Evolutionary conservation across 805 yeast species (phyloP).

Genomic region (Starmerella tilneyi): DNA sequence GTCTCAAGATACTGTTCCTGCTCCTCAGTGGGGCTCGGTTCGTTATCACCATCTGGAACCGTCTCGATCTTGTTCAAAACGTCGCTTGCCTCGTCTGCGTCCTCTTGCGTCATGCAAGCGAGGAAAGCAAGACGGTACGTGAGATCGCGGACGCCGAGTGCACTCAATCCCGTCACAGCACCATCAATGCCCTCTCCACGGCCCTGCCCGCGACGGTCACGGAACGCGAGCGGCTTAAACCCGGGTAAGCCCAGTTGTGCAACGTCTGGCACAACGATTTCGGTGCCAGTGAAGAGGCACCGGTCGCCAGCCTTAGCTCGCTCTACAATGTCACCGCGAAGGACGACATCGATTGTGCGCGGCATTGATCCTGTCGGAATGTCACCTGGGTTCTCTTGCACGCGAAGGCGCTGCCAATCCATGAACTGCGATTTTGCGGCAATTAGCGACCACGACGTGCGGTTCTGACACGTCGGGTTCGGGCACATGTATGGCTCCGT

Average conservation of each 20-base stretch:
- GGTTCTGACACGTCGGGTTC: slow-evolving; percentile 77
- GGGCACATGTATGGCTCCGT: slow-evolving; percentile 93
- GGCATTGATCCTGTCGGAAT: slow-evolving; percentile 99
- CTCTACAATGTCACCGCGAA: slow-evolving; percentile 91
- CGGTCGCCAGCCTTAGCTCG: slow-evolving; percentile 96
- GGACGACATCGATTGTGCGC: slow-evolving; percentile 80
- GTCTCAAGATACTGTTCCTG: slow-evolving; percentile 74
- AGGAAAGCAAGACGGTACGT: slow-evolving; percentile 84
- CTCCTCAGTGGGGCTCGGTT: slow-evolving; percentile 47
- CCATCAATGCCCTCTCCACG: slow-evolving; percentile 62
- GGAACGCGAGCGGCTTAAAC: slow-evolving; percentile 70
- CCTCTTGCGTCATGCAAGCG: slow-evolving; percentile 81
- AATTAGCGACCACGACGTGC: slow-evolving; percentile 73
- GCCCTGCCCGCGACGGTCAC: slow-evolving; percentile 50
- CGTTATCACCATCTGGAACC: slow-evolving; percentile 32
- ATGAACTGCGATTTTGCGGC: slow-evolving; percentile 75
- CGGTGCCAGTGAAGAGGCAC: slow-evolving; percentile 86
- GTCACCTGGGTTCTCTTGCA: slow-evolving; percentile 92
- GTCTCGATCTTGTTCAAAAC: slow-evolving; percentile 13
- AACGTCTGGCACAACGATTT: slow-evolving; percentile 89
- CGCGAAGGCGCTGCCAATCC: slow-evolving; percentile 94
- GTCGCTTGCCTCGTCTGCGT: slow-evolving; percentile 22
- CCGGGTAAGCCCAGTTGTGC: slow-evolving; percentile 93
- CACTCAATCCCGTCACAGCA: slow-evolving; percentile 79
- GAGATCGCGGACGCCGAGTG: slow-evolving; percentile 89